These are phyloP conservation scores for Tylopilus intermedius DNA, from an alignment of 768 basidiomycete species.

Conservation along the genomic window DNA sequence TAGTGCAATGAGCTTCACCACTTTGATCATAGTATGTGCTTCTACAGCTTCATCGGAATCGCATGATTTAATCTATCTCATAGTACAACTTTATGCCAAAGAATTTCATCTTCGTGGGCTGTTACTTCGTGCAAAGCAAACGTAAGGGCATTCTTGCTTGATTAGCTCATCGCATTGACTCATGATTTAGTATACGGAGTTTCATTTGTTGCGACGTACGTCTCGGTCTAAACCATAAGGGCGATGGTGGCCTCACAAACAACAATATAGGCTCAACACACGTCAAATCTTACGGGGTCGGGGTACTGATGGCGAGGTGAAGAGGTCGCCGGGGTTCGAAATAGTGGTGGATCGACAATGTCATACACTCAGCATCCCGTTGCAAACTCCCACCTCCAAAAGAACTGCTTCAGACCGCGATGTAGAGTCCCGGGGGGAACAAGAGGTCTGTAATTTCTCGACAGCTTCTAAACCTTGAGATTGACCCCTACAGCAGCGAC, in stretches of 20 bases:
- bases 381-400: not conserved
- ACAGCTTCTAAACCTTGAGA: not conserved
- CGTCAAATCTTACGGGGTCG: constrained; percentile 48
- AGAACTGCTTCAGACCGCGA: not conserved
- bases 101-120: constrained; percentile 56
- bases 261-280: constrained; percentile 49
- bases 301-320: constrained; percentile 44
- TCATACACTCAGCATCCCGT: not conserved
- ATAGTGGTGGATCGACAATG: constrained; percentile 13
- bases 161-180: not conserved
- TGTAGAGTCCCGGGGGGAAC: not conserved
- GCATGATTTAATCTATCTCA: not conserved
- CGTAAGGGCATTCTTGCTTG: constrained; percentile 35
- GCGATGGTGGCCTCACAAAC: constrained; percentile 9
- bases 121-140: constrained; percentile 65
- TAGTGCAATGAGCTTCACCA: constrained; percentile 37
- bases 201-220: constrained; percentile 64
- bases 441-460: constrained; percentile 8
- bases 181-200: constrained; percentile 49
- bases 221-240: not conserved
- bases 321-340: constrained; percentile 25
- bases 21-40: constrained; percentile 49
- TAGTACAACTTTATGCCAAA: constrained; percentile 52
- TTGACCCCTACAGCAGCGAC: not conserved
- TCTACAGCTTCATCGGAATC: not conserved